These are phyloP conservation scores for Cryphonectria japonica DNA, from an alignment of 2,329 filamentous ascomycete genomes.

Conservation along the genomic window DNA sequence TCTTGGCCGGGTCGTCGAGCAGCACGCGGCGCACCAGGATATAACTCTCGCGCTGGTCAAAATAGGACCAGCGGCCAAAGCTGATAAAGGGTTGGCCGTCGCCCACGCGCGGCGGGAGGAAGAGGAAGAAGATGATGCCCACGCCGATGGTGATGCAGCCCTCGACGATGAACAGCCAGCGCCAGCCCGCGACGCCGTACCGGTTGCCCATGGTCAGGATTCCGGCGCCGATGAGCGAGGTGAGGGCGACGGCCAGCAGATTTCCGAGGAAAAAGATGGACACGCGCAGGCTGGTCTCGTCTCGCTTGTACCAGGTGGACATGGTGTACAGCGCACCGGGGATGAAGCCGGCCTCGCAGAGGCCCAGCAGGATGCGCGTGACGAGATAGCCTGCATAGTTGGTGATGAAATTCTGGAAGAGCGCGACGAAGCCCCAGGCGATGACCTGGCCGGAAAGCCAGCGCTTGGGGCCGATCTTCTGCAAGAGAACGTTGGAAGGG, in stretches of 20 bases:
- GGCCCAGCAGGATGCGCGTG: slow-evolving; percentile 38
- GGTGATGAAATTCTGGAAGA: slow-evolving; percentile 45
- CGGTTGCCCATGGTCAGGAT: slow-evolving; percentile 17
- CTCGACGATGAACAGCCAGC: slow-evolving; percentile 47
- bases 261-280: slow-evolving; percentile 44
- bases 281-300: slow-evolving; percentile 45
- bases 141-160: slow-evolving; percentile 39
- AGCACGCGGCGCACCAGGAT: slow-evolving; percentile 47
- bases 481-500: slow-evolving; percentile 48
- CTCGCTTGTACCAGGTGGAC: slow-evolving; percentile 47
- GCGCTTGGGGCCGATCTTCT: slow-evolving; percentile 38
- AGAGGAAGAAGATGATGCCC: slow-evolving; percentile 36
- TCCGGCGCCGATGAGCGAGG: slow-evolving; percentile 41
- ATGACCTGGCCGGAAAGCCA: slow-evolving; percentile 42
- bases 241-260: slow-evolving; percentile 32
- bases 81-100: slow-evolving; percentile 41
- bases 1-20: slow-evolving; percentile 48
- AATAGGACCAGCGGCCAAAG: slow-evolving; percentile 45
- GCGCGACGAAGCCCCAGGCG: slow-evolving; percentile 46
- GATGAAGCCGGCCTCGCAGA: slow-evolving; percentile 37
- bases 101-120: slow-evolving; percentile 42
- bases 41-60: slow-evolving; percentile 46
- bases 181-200: slow-evolving; percentile 45
- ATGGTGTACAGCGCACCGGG: slow-evolving; percentile 44
- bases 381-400: slow-evolving; percentile 34